A percentile compares a stretch with the other conserved stretches of the same genome.
phyloP scores from a whole-genome alignment of 768 basidiomycete species.

The Astraeus odoratus region DNA sequence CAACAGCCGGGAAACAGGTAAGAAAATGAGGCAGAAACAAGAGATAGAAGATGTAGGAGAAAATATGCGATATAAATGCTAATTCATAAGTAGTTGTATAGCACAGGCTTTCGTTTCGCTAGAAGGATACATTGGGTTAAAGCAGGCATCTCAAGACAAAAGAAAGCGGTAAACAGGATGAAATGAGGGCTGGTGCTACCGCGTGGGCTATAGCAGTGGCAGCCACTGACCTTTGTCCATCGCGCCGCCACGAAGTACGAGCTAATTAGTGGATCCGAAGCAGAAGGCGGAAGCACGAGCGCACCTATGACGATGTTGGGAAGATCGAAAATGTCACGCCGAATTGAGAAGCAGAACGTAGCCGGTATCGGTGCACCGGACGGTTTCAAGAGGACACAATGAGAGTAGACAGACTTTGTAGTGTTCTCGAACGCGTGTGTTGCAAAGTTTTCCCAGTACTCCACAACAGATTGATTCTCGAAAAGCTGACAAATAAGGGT shows the following conservation, averaged over 20 bases:
- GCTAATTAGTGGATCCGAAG: conserved; percentile 1
- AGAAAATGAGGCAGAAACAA: not conserved
- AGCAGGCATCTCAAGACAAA: not conserved
- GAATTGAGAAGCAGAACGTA: conserved; percentile 94
- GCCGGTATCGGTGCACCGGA: conserved; percentile 80
- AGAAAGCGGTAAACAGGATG: not conserved
- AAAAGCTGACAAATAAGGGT: conserved; percentile 53
- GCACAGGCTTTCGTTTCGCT: not conserved
- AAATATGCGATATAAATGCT: conserved; percentile 6
- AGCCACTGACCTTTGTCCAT: conserved; percentile 74
- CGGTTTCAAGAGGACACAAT: conserved; percentile 84
- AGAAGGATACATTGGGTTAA: conserved; percentile 9
- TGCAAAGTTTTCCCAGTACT: conserved; percentile 96
- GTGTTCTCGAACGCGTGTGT: conserved; percentile 97
- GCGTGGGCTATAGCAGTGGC: conserved; percentile 52
- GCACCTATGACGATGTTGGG: conserved; percentile 84
- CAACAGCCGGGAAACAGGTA: not conserved
- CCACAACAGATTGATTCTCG: conserved; percentile 91
- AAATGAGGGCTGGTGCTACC: conserved; percentile 4
- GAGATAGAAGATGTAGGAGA: not conserved
- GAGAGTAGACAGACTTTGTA: conserved; percentile 90
- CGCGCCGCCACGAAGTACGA: not conserved
- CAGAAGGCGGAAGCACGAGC: conserved; percentile 14
- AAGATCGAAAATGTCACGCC: conserved; percentile 86
- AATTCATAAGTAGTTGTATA: conserved; percentile 7